Evolutionary conservation across 805 yeast genomes (phyloP), one percentile per base, ranked within the genome.

Genomic region (Lipomyces mesembrius): DNA sequence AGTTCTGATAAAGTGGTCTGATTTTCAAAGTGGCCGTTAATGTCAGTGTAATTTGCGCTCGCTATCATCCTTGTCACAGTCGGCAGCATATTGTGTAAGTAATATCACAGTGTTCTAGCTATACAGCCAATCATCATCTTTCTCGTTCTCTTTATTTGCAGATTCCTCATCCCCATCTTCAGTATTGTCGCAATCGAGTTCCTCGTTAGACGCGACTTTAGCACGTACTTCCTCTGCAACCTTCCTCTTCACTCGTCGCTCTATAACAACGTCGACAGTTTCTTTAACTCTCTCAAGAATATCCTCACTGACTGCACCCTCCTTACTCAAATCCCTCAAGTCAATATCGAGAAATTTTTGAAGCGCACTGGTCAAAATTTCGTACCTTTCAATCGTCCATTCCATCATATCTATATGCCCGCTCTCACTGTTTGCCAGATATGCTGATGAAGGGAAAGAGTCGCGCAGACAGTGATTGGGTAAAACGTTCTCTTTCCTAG

Each of bases 341-440:
- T 59, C 61, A 29, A 22, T 14, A 12, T 29, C 56, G 29, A 59
- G 35, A 25, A 59, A 59, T 2, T 3, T 20, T 2, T 25, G 35
- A 14, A 59, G 56, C n/a, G 56, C 56, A n/a, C n/a, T 20, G 17
- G 14, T 5, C 37, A 59, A 54, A 7, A n/a, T 9, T 29, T 59
- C 56, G 14, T 29, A 59, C n/a, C 61, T 34, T 11, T 27, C 57
- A 14, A 29, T 12, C 6, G 61, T 59, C 61, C 61, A 59, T 34
- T 39, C 37, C 54, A 51, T 59, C 43, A 34, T 34, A 27, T 43
- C 61, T 6, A 46, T 29, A 4, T 29, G 11, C 32, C 34, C 32
- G 25, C 20, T 20, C 22, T 11, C 27, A 7, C 57, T 17, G 53
- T 22, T 32, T 11, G 29, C 43, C 43, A 2, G 5, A 11, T 12